Base-by-base conservation (phyloP, 169 alveolate genomes). In the Plasmodium chabaudi region DNA sequence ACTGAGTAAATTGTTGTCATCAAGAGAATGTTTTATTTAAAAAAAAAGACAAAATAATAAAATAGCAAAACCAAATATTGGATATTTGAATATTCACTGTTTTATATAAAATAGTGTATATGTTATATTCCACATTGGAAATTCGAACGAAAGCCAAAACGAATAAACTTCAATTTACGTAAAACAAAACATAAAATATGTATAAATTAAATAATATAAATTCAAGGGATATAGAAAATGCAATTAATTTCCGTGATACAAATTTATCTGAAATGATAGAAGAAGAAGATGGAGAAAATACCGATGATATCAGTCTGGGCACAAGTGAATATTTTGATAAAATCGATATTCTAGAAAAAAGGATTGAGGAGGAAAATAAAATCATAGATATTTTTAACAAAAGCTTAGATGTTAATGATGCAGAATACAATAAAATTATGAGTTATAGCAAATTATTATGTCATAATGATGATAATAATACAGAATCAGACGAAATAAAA, bases 281-380 rank as follows among this genome's bases (percentile, higher is more conserved):
- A 12, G 72, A 59, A 59, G 72, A 49, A 34, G 63, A 27, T 17
- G 42, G 42, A 53, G 44, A 34, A 34, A 34, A 34, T 3, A 4
- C 68, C 7, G 42, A 13, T 25, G 47, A 57, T 59, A 17, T 19
- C 21, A 23, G 64, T 15, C 19, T 10, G 49, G 42, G 7, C 53
- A 71, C 55, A 23, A 39, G 46, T 7, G 19, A 73, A 59, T 34
- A 34, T 34, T 34, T 34, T 34, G 49, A 57, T 9, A 21, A 25
- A 73, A 9, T 15, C 39, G 60, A 57, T 46, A 60, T 57, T 17
- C 17, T 57, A 73, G 60, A 23, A 56, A 73, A 73, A 63, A 21
- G 34, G 60, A 73, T 9, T 57, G 60, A 56, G 51, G 25, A 59
- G 9, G 44, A 73, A 15, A 39, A 73, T 17, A 47, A 63, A n/a